Percentiles rank a stretch among this genome's conserved stretches.
Evolutionary conservation across 176 grass and related monocot genomes (phyloP).

Genomic region (Ananas comosus): DNA sequence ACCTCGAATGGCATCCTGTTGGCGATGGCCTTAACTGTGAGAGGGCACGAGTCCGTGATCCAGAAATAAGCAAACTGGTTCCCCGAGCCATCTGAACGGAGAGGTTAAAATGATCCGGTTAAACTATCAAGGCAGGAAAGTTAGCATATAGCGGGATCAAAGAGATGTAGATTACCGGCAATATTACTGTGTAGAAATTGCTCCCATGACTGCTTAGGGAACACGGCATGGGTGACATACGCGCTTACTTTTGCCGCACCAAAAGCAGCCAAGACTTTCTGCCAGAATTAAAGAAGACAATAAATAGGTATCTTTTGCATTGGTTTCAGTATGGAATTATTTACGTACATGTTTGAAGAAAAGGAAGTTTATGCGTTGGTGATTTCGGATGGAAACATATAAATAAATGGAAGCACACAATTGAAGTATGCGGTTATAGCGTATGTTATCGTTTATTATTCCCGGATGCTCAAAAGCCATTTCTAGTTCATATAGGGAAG

Average conservation of each 20-base stretch:
- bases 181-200: slow-evolving; percentile 63
- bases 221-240: slow-evolving; percentile 89
- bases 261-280: slow-evolving; percentile 92
- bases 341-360: neutral
- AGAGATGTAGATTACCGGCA: slow-evolving; percentile 35
- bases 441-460: too few species aligned
- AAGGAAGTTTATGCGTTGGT: neutral
- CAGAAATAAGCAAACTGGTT: slow-evolving; percentile 74
- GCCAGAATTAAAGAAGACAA: slow-evolving; percentile 15
- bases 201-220: slow-evolving; percentile 75
- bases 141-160: neutral
- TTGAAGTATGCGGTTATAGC: too few species aligned
- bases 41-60: slow-evolving; percentile 91
- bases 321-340: slow-evolving; percentile 6
- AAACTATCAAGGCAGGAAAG: neutral
- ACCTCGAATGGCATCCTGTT: slow-evolving; percentile 71
- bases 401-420: too few species aligned
- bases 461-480: too few species aligned
- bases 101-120: neutral
- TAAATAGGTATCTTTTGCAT: neutral
- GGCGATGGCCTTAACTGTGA: slow-evolving; percentile 56
- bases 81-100: slow-evolving; percentile 43
- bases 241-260: slow-evolving; percentile 95
- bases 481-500: too few species aligned
- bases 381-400: too few species aligned